Conservation (phyloP, 345 rosid genomes). For the Capsella bursapastoris region DNA sequence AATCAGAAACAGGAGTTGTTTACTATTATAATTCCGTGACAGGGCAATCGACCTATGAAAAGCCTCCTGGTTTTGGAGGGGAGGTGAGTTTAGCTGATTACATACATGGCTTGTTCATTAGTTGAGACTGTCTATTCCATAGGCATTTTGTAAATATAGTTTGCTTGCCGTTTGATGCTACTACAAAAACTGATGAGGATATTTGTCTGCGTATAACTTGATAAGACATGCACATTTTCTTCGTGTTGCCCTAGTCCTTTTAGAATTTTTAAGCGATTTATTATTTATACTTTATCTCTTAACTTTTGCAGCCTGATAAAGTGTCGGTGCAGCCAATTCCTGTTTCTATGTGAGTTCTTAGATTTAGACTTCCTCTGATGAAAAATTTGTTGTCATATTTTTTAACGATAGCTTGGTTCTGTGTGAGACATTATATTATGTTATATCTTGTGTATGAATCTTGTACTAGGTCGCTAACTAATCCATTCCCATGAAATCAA, state of each 20-base stretch:
- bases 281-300: conserved; percentile 33
- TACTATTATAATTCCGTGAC: conserved; percentile 93
- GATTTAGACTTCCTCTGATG: conserved; percentile 15
- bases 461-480: conserved; percentile 30
- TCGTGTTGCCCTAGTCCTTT: conserved; percentile 11
- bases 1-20: conserved; percentile 72
- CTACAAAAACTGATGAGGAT: conserved; percentile 28
- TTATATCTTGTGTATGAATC: conserved; percentile 11
- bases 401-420: conserved; percentile 19
- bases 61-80: conserved; percentile 73
- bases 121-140: conserved; percentile 7
- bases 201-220: conserved; percentile 14
- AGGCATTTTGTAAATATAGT: background rate
- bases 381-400: background rate
- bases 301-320: conserved; percentile 69
- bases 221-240: conserved; percentile 2
- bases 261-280: conserved; percentile 1
- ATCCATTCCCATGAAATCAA: conserved; percentile 5
- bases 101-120: conserved; percentile 28
- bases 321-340: conserved; percentile 75
- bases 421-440: conserved; percentile 7
- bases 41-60: conserved; percentile 86
- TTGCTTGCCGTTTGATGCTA: conserved; percentile 28
- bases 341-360: conserved; percentile 74
- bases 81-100: conserved; percentile 62